Percentiles rank a stretch among this genome's conserved stretches.
These are phyloP conservation scores for Amaranthus tricolor DNA, from an alignment of 179 eudicot genomes.

Conservation along the genomic window DNA sequence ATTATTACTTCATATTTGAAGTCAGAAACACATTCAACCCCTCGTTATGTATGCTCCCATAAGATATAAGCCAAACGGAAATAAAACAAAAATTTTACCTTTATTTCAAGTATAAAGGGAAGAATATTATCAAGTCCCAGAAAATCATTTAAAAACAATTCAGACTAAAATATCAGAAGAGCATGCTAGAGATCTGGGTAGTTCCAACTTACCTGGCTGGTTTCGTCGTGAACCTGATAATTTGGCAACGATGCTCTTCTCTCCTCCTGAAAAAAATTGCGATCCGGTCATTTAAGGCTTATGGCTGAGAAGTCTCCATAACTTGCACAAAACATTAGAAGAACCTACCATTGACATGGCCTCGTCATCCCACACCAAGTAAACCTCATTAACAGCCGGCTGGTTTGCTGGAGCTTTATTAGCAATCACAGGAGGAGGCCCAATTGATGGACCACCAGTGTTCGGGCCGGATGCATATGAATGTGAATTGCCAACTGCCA, in stretches of 20 bases:
- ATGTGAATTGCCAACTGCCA: conserved; percentile 53
- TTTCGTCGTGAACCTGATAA: conserved; percentile 99
- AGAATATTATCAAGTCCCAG: conserved; percentile 29
- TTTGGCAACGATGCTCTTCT: conserved; percentile 82
- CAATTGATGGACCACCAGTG: conserved; percentile 94
- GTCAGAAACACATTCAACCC: conserved; percentile 19
- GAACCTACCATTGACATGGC: conserved; percentile 93
- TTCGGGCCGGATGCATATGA: conserved; percentile 98
- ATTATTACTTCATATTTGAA: conserved; percentile 20
- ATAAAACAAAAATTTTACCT: conserved; percentile 19
- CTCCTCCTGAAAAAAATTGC: conserved; percentile 67
- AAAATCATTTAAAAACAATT: conserved; percentile 31
- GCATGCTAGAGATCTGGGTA: conserved; percentile 28
- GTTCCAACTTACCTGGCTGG: conserved; percentile 97
- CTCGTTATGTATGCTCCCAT: conserved; percentile 12
- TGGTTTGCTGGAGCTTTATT: conserved; percentile 80
- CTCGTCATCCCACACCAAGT: conserved; percentile 99
- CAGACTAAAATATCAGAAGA: conserved; percentile 23
- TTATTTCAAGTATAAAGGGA: conserved; percentile 5
- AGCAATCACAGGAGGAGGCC: conserved; percentile 95
- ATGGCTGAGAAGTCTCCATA: not conserved
- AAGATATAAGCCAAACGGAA: conserved; percentile 14
- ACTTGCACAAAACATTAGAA: conserved; percentile 6
- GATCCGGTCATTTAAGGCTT: conserved; percentile 10
- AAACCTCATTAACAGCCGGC: conserved; percentile 87